phyloP scores from a whole-genome alignment of 371 early-diverging fungal species.

The Apophysomyces variabilis region DNA sequence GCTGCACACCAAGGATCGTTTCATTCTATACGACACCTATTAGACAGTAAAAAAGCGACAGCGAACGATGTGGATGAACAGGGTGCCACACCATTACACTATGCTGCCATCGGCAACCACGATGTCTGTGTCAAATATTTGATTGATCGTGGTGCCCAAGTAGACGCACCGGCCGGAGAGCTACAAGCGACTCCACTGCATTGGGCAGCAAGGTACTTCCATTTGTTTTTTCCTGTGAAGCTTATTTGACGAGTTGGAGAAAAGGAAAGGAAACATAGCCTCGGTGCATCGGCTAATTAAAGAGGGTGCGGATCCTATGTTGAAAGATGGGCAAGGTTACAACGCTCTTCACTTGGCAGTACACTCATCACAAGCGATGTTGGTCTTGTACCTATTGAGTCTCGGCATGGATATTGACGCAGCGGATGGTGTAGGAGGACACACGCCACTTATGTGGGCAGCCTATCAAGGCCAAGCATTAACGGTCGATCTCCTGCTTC shows the following conservation, averaged over 20 bases:
- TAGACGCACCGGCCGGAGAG: conserved; percentile 81
- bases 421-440: conserved; percentile 72
- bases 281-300: conserved; percentile 75
- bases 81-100: conserved; percentile 78
- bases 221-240: conserved; percentile 12
- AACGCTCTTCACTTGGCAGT: conserved; percentile 90
- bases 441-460: conserved; percentile 95
- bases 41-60: conserved; percentile 54
- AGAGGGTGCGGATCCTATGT: conserved; percentile 76
- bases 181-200: conserved; percentile 86
- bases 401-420: conserved; percentile 76
- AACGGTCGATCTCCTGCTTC: conserved; percentile 70
- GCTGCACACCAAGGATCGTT: conserved; percentile 76
- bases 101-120: conserved; percentile 81
- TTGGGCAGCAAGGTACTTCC: conserved; percentile 76
- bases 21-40: conserved; percentile 48
- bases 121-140: conserved; percentile 77
- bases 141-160: conserved; percentile 79
- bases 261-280: conserved; percentile 72
- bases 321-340: conserved; percentile 87
- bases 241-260: conserved; percentile 2
- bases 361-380: conserved; percentile 82
- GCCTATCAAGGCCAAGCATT: conserved; percentile 84
- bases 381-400: conserved; percentile 72
- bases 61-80: conserved; percentile 64